Evolutionary conservation across 148 eudicot species (phyloP).

Genomic region (Rhododendron williamsianum): DNA sequence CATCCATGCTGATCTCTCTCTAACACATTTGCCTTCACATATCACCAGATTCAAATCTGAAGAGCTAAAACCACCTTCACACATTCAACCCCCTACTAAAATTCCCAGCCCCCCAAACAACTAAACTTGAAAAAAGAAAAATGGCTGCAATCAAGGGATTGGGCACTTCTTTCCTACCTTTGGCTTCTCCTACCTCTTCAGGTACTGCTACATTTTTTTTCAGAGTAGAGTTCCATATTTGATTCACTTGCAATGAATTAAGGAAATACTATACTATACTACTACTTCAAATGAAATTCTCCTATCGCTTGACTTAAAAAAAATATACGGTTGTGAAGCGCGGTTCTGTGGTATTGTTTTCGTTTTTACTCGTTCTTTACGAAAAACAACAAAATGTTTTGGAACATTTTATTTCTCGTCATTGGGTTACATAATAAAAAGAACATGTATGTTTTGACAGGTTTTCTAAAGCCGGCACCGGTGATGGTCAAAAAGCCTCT

Average conservation of each 20-base stretch:
- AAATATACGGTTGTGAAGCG: neutral
- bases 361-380: too few species aligned
- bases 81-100: neutral
- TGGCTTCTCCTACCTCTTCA: conserved; percentile 30
- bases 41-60: neutral
- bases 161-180: conserved; percentile 53
- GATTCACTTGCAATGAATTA: neutral
- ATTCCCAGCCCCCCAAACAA: neutral
- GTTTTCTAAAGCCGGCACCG: conserved; percentile 49
- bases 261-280: too few species aligned
- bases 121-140: conserved; percentile 4
- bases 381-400: too few species aligned
- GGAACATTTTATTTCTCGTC: neutral
- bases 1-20: conserved; percentile 30
- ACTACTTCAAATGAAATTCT: neutral
- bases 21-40: conserved; percentile 10
- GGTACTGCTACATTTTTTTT: conserved; percentile 19
- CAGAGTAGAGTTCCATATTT: neutral
- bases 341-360: neutral
- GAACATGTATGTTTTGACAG: conserved; percentile 22
- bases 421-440: neutral
- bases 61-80: conserved; percentile 3
- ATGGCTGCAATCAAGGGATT: conserved; percentile 63
- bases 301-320: neutral
- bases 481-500: conserved; percentile 67